Evolutionary conservation across 1,284 basidiomycete genomes (phyloP), one percentile per base, ranked within the genome.

Genomic region (Leccinum solheimii): DNA sequence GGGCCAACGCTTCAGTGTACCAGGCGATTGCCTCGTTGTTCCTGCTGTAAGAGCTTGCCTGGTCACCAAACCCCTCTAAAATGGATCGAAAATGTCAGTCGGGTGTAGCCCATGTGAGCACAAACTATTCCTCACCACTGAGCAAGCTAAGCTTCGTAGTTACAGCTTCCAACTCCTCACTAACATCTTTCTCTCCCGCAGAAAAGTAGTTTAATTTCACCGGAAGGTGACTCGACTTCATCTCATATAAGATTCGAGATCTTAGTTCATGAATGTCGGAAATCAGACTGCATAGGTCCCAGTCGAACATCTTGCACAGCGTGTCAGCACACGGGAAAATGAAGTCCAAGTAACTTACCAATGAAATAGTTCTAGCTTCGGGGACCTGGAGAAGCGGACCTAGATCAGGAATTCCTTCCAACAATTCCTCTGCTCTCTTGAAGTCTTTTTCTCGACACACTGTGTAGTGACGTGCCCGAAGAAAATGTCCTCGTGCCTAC

Each of bases 251-350:
- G 19, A 54, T 53, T 48, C 30, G 50, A 50, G 36, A 65, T 45
- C 55, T 67, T 14, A 59, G 36, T 21, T 50, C 5, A 9, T 66
- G 66, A 19, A 67, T 38, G 16, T 55, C 52, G 3, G 27, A 55
- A 6, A 55, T 55, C 9, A 65, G n/a, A 36, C 32, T 10, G 30
- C 27, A 43, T 26, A 57, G 2, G 19, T 52, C 43, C 59, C 56
- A 65, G 30, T 43, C 57, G 14, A 65, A 65, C 14, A 65, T 54
- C 64, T 65, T 62, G 19, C 11, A n/a, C 32, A 16, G 7, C 16
- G 7, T 19, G n/a, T 65, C 21, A 65, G 48, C 32, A 3, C 7
- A 11, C 1, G 21, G 2, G 11, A 19, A 45, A 45, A 36, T 36
- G 34, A 36, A 36, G 3, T 11, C 10, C 48, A 27, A 21, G 40